These are phyloP conservation scores for Hirschioporus abietinus DNA, from an alignment of 768 basidiomycete genomes.

Conservation along the genomic window DNA sequence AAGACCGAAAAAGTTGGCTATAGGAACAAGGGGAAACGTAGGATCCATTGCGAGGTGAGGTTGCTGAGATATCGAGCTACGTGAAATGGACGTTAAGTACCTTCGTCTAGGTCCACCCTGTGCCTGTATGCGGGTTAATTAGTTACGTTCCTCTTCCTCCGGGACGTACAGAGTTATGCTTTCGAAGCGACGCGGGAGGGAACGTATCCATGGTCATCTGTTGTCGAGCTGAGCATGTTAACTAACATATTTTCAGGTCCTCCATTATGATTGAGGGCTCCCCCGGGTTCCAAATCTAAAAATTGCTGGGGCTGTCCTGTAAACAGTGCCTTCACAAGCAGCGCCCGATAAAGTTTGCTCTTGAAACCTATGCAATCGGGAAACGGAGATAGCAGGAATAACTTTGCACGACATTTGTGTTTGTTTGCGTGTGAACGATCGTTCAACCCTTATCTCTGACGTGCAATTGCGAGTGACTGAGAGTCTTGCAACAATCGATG, in stretches of 20 bases:
- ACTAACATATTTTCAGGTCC: not conserved
- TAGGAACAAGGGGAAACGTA: conserved; percentile 27
- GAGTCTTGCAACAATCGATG: not conserved
- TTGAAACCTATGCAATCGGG: not conserved
- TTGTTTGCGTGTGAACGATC: not conserved
- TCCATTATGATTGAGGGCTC: not conserved
- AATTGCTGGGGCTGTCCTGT: not conserved
- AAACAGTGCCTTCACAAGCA: not conserved
- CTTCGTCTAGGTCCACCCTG: not conserved
- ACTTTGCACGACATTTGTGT: not conserved
- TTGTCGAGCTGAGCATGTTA: not conserved
- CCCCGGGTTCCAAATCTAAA: not conserved
- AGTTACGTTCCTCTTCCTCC: not conserved
- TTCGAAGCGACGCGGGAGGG: not conserved
- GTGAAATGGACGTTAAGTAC: not conserved
- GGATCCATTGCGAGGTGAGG: conserved; percentile 11
- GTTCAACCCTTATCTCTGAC: not conserved
- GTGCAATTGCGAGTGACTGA: not conserved
- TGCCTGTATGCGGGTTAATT: not conserved
- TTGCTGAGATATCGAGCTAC: not conserved
- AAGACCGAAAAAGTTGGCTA: conserved; percentile 34
- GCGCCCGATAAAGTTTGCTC: not conserved
- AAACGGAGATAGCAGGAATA: not conserved
- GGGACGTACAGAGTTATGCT: not conserved
- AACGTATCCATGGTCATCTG: not conserved